These are phyloP conservation scores for Tephrocybe rancida DNA, from an alignment of 768 basidiomycete genomes.

Conservation along the genomic window DNA sequence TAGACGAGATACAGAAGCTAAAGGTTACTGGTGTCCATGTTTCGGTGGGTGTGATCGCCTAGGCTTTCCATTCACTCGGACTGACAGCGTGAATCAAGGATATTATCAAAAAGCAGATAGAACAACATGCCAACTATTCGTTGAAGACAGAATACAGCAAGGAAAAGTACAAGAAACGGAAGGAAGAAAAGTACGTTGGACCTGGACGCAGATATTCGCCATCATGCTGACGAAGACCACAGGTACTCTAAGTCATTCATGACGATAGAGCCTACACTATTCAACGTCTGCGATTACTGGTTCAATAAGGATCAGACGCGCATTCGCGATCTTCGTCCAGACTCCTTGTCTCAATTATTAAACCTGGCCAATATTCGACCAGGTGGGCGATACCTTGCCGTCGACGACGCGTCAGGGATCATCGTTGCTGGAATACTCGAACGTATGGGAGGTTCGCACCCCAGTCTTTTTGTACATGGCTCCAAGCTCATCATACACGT, in stretches of 20 bases:
- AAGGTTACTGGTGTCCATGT: conserved; percentile 84
- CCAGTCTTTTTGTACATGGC: conserved; percentile 1
- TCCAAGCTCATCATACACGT: conserved; percentile 3
- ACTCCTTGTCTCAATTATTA: conserved; percentile 88
- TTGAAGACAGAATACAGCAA: conserved; percentile 98
- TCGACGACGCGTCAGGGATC: conserved; percentile 92
- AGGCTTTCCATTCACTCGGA: not conserved
- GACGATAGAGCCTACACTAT: conserved; percentile 84
- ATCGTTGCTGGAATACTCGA: conserved; percentile 85
- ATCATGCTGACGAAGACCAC: not conserved
- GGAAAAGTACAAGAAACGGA: conserved; percentile 96
- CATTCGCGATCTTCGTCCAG: conserved; percentile 83
- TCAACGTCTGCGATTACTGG: conserved; percentile 90
- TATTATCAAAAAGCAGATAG: conserved; percentile 94
- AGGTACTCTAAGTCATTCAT: conserved; percentile 90
- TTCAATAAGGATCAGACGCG: conserved; percentile 80
- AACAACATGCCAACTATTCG: conserved; percentile 87
- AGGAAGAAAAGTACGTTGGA: conserved; percentile 86
- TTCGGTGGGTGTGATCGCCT: conserved; percentile 46
- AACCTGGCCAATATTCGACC: conserved; percentile 82
- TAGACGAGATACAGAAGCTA: conserved; percentile 81
- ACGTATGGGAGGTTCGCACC: conserved; percentile 71
- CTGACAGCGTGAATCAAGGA: conserved; percentile 51
- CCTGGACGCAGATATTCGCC: not conserved
- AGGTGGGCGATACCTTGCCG: conserved; percentile 84